phyloP scores from a whole-genome alignment of 768 basidiomycete genomes.

The Antrodiella citrinella region DNA sequence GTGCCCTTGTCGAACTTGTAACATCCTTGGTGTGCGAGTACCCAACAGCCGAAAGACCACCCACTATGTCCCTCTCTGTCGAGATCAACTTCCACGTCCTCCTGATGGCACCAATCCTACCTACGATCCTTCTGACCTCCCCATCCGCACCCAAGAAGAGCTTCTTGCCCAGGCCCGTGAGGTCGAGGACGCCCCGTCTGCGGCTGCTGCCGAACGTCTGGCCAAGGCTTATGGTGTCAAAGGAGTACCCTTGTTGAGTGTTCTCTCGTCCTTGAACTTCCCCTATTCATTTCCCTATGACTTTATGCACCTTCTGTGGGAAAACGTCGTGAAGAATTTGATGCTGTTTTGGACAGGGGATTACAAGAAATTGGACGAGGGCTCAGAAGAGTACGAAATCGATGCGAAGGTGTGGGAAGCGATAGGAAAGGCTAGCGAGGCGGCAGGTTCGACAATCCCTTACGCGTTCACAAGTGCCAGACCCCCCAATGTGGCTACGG shows the following conservation, averaged over 20 bases:
- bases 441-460: conserved; percentile 14
- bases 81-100: not conserved
- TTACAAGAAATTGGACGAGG: conserved; percentile 16
- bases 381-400: conserved; percentile 8
- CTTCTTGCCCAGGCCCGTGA: conserved; percentile 7
- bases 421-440: conserved; percentile 13
- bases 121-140: conserved; percentile 9
- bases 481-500: conserved; percentile 12
- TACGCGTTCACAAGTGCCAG: conserved; percentile 11
- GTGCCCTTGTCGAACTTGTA: conserved; percentile 17
- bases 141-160: conserved; percentile 10
- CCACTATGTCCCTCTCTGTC: conserved; percentile 10
- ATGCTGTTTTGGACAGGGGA: conserved; percentile 16
- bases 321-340: conserved; percentile 18
- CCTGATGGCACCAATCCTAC: not conserved
- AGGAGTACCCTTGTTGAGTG: conserved; percentile 3
- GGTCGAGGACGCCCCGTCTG: conserved; percentile 6
- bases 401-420: conserved; percentile 14
- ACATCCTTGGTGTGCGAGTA: conserved; percentile 12
- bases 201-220: conserved; percentile 2
- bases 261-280: conserved; percentile 8
- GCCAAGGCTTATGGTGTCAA: conserved; percentile 12
- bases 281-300: conserved; percentile 19
- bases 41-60: not conserved
- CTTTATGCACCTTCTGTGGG: conserved; percentile 23